phyloP scores from a whole-genome alignment of 2,329 filamentous ascomycete species.

The Exserohilum turcica region DNA sequence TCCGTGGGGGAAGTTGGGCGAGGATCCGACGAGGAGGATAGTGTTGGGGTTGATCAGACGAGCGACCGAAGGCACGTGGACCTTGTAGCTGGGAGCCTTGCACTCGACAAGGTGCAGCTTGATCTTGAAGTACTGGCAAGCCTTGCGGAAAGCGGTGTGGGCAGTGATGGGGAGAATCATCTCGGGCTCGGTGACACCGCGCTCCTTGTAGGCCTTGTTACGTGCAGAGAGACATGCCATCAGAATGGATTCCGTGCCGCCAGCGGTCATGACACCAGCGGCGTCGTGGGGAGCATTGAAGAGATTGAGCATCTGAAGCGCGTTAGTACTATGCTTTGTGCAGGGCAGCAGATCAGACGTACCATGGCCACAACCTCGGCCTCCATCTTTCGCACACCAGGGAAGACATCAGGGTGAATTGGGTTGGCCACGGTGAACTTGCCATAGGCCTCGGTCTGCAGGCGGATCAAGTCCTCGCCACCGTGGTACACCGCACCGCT shows the following conservation, averaged over 20 bases:
- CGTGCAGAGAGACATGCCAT: conserved; percentile 92
- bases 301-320: conserved; percentile 65
- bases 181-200: conserved; percentile 88
- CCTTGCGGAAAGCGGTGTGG: conserved; percentile 96
- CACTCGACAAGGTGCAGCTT: conserved; percentile 88
- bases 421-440: conserved; percentile 95
- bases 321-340: conserved; percentile 9
- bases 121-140: conserved; percentile 94
- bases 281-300: conserved; percentile 88
- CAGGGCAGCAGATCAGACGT: conserved; percentile 9
- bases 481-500: conserved; percentile 97
- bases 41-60: conserved; percentile 95
- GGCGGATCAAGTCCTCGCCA: conserved; percentile 75
- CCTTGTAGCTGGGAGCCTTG: conserved; percentile 83
- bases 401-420: conserved; percentile 97
- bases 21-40: conserved; percentile 87
- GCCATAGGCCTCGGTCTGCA: conserved; percentile 92
- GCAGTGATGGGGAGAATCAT: conserved; percentile 97
- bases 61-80: conserved; percentile 75
- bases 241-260: conserved; percentile 94
- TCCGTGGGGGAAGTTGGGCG: conserved; percentile 97
- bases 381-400: conserved; percentile 98
- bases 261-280: conserved; percentile 87
- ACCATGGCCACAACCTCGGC: conserved; percentile 98
- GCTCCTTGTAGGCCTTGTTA: conserved; percentile 84